Evolutionary conservation across 1,139 yeast species (phyloP), one percentile per base, ranked within the genome.

Genomic region (Debaryomyces udenii): DNA sequence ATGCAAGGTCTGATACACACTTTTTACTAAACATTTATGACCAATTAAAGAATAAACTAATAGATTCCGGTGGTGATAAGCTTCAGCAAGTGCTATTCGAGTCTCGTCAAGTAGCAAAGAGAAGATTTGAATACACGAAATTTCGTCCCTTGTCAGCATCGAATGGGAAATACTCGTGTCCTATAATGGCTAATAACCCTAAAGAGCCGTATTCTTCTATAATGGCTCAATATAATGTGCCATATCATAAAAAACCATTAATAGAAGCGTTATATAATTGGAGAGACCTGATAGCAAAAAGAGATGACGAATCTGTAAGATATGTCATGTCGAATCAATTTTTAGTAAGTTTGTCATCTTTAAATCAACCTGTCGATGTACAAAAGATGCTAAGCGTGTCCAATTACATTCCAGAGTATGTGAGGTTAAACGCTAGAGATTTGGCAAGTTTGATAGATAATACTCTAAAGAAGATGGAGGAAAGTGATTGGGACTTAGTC

Each of bases 1-100:
- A 93, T 62, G 99, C 99, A 0, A 77, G 96, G 50, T 87, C 97
- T 0, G 99, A 93, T 64, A 93, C 99, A 0, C 99, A 93, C 60
- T 93, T 90, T 55, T 65, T 93, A 42, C 71, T 93, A 31, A 80
- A 86, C 58, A 86, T 93, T 16, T 94, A 73, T 61, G 96, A 90
- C 55, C 80, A 80, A 50, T 65, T 93, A 60, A 81, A 81, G 46
- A 85, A 85, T 50, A 74, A 76, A 55, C 68, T 93, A 30, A 56
- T 86, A 5, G 78, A 74, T 9, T 42, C 48, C 6, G 59, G 54
- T 9, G 50, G 53, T 6, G 53, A 50, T 9, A 59, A 53, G 40
- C 41, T 65, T 14, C 53, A 55, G 37, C 68, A 70, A n/a, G 97
- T 89, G 1, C 66, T 93, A 30, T 74, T 71, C 44, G 87, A 83